phyloP scores from a whole-genome alignment of 352 stramenopile species.

The Ophiocytium majus region DNA sequence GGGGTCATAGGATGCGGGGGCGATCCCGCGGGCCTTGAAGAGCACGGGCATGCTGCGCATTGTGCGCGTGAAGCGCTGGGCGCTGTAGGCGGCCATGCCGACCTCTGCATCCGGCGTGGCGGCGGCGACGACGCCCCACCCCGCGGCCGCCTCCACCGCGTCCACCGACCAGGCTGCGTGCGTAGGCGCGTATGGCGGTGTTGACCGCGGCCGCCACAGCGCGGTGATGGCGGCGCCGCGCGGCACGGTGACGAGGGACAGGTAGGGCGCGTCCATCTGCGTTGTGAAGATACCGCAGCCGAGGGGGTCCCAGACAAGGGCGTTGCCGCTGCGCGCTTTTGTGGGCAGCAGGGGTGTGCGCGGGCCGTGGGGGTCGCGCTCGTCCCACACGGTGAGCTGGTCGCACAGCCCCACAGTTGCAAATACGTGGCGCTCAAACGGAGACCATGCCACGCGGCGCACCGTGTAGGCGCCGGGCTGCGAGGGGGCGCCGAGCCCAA shows the following conservation, averaged over 20 bases:
- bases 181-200: not conserved
- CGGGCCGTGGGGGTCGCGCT: not conserved
- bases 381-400: conserved; percentile 8
- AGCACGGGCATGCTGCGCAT: not conserved
- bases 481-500: not conserved
- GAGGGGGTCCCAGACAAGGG: not conserved
- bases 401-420: not conserved
- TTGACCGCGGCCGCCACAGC: not conserved
- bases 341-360: not conserved
- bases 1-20: not conserved
- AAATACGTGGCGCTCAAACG: conserved; percentile 17
- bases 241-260: not conserved
- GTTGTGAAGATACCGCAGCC: not conserved
- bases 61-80: not conserved
- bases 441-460: not conserved
- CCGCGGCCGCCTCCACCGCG: not conserved
- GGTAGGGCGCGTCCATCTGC: conserved; percentile 17
- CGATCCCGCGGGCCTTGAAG: not conserved
- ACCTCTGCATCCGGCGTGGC: conserved; percentile 13
- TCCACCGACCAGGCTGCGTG: not conserved
- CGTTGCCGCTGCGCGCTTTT: not conserved
- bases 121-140: not conserved
- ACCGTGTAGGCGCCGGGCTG: not conserved
- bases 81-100: not conserved
- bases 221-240: not conserved